A percentile compares a stretch with the other conserved stretches of the same genome.
phyloP scores from a whole-genome alignment of 2,329 filamentous ascomycete genomes.

The Ceratocystis harringtonii region DNA sequence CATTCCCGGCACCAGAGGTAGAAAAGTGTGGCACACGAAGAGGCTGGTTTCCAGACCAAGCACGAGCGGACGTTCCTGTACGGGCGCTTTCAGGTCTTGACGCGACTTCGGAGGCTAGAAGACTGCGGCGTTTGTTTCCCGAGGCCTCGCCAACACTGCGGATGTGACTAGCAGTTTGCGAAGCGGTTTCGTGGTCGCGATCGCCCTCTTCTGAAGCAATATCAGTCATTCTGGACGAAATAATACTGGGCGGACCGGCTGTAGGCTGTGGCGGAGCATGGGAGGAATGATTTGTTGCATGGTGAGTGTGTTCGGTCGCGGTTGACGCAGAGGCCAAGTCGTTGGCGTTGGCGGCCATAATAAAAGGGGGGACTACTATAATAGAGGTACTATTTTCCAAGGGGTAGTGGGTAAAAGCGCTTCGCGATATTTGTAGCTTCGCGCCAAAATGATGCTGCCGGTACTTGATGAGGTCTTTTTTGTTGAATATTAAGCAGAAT shows the following conservation, averaged over 20 bases:
- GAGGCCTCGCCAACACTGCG: conserved; percentile 19
- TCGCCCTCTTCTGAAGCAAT: conserved; percentile 43
- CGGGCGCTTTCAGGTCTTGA: conserved; percentile 41
- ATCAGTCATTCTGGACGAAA: conserved; percentile 59
- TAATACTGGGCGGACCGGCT: conserved; percentile 45
- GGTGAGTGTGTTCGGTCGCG: conserved; percentile 23
- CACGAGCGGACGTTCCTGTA: conserved; percentile 35
- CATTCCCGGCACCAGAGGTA: conserved; percentile 29
- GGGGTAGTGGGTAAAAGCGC: neutral
- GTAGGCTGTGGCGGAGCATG: conserved; percentile 29
- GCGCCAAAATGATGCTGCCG: neutral
- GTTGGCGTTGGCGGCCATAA: conserved; percentile 29
- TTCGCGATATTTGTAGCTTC: neutral
- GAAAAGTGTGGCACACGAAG: conserved; percentile 38
- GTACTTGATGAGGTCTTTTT: neutral
- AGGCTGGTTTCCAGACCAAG: conserved; percentile 40
- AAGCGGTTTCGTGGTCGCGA: conserved; percentile 24
- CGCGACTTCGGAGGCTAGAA: conserved; percentile 28
- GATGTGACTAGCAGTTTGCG: conserved; percentile 9
- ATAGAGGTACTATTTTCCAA: neutral
- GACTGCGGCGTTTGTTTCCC: conserved; percentile 27
- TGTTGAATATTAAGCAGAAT: neutral
- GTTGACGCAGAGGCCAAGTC: conserved; percentile 26
- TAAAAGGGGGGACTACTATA: conserved; percentile 5
- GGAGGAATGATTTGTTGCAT: conserved; percentile 19